Evolutionary conservation across 495 filamentous ascomycete species (phyloP).

Genomic region (Penicillium chermesinum): DNA sequence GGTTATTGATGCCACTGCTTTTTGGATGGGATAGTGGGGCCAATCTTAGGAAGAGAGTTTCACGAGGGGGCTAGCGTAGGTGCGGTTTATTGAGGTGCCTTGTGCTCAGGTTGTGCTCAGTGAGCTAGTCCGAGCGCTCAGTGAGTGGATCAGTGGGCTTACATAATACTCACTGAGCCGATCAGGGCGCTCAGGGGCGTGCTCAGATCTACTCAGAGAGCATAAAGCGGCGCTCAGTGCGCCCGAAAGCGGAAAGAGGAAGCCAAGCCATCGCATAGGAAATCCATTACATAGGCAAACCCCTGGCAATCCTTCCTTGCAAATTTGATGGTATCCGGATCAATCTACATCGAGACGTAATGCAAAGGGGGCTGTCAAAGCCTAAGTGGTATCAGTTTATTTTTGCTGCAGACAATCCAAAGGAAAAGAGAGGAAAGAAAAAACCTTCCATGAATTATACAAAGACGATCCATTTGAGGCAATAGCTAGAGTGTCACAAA

Average conservation of each 20-base stretch:
- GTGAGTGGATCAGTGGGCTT: slow-evolving; percentile 4
- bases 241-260: slow-evolving; percentile 1
- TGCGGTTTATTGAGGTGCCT: not conserved
- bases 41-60: not conserved
- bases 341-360: too few species aligned
- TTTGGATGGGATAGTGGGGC: not conserved
- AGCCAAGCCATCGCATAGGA: not conserved
- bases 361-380: too few species aligned
- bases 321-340: too few species aligned
- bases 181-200: slow-evolving; percentile 7
- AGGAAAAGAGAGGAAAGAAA: too few species aligned
- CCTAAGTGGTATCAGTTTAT: too few species aligned
- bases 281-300: slow-evolving; percentile 1
- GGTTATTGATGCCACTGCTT: not conserved
- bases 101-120: slow-evolving; percentile 1
- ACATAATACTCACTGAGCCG: slow-evolving; percentile 7
- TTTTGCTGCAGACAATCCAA: too few species aligned
- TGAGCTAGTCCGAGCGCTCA: slow-evolving; percentile 3
- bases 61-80: not conserved
- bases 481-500: not conserved
- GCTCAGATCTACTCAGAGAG: slow-evolving; percentile 11
- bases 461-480: too few species aligned
- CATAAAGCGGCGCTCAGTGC: slow-evolving; percentile 3
- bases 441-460: too few species aligned
- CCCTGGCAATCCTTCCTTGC: too few species aligned